These are phyloP conservation scores for Mucor circinelloides DNA, from an alignment of 371 early-diverging fungal species.

Conservation along the genomic window DNA sequence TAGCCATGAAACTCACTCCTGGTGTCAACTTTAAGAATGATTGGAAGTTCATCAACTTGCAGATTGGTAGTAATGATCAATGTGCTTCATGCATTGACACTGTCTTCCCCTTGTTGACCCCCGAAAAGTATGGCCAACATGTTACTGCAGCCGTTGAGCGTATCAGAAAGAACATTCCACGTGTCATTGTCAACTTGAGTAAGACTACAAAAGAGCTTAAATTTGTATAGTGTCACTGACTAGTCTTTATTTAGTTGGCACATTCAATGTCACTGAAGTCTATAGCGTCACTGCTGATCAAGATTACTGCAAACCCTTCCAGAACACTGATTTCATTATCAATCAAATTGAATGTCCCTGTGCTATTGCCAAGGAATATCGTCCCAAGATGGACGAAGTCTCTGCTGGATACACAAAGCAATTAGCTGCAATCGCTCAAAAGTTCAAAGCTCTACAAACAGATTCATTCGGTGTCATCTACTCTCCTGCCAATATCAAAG, in stretches of 20 bases:
- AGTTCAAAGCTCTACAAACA: constrained; percentile 21
- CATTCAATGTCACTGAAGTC: constrained; percentile 22
- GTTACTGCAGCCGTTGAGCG: constrained; percentile 39
- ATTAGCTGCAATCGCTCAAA: constrained; percentile 41
- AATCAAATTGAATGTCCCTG: constrained; percentile 24
- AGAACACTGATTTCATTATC: constrained; percentile 3
- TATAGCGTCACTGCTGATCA: constrained; percentile 14
- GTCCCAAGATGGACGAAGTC: constrained; percentile 12
- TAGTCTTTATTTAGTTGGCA: constrained; percentile 11
- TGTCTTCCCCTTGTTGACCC: constrained; percentile 16
- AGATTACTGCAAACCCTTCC: constrained; percentile 15
- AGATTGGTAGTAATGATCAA: constrained; percentile 74
- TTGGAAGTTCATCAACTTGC: constrained; percentile 67
- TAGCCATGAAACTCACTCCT: constrained; percentile 17
- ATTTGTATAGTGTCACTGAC: not conserved
- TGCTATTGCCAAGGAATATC: not conserved
- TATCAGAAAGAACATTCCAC: constrained; percentile 27
- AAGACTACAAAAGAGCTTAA: constrained; percentile 4
- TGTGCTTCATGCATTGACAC: constrained; percentile 55
- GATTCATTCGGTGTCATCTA: constrained; percentile 25
- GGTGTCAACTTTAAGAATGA: constrained; percentile 41
- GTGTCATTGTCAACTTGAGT: constrained; percentile 45
- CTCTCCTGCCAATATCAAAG: constrained; percentile 21
- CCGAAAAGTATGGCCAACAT: constrained; percentile 26
- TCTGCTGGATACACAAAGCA: constrained; percentile 41